Conservation (phyloP, 257 asterid genomes). For the Nicotiana benthamiana region DNA sequence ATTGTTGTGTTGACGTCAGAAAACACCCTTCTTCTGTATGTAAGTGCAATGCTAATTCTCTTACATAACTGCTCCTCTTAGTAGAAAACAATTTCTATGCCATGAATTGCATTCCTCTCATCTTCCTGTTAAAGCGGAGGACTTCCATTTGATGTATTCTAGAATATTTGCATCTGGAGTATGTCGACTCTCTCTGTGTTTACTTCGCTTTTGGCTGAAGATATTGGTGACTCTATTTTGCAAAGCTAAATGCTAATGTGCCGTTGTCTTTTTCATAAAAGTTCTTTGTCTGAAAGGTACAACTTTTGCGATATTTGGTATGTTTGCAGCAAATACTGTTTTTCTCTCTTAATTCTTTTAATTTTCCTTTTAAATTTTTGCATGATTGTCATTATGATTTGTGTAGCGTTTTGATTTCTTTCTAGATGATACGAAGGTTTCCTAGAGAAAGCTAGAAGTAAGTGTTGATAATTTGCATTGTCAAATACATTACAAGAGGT, state of each 20-base stretch:
- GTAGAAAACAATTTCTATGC: background rate
- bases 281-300: background rate
- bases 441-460: background rate
- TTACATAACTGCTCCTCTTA: background rate
- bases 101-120: background rate
- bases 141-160: slow-evolving; percentile 11
- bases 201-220: background rate
- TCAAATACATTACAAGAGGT: background rate
- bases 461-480: background rate
- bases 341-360: background rate
- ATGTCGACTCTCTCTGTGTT: background rate
- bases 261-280: background rate
- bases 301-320: background rate
- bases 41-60: slow-evolving; percentile 32
- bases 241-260: background rate
- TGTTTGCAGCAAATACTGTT: background rate
- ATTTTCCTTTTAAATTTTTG: background rate
- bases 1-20: slow-evolving; percentile 72
- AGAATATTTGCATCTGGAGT: background rate
- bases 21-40: slow-evolving; percentile 65
- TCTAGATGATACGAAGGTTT: background rate
- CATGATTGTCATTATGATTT: background rate
- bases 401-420: background rate
- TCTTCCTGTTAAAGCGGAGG: background rate
- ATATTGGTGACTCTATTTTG: slow-evolving; percentile 7